Conservation (phyloP, 1,284 basidiomycete genomes). For the Porogramme epimiltina region DNA sequence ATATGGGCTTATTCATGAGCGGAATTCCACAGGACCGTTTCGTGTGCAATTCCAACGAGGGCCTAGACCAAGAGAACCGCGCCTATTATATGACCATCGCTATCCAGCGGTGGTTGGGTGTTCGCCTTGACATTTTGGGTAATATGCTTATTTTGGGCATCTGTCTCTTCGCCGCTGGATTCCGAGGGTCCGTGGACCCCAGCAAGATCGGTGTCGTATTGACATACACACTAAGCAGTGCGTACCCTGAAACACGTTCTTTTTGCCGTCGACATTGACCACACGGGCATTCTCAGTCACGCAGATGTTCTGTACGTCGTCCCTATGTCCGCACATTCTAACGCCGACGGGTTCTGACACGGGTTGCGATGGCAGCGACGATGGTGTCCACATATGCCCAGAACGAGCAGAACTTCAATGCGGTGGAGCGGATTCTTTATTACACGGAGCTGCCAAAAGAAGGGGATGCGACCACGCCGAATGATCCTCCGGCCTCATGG, state of each 20-base stretch:
- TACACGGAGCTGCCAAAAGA: constrained; percentile 58
- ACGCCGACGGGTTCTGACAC: background rate
- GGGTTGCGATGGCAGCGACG: constrained; percentile 45
- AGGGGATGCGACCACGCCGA: constrained; percentile 40
- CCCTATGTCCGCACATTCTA: too few relatives aligned
- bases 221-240: constrained; percentile 64
- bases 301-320: constrained; percentile 51
- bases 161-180: constrained; percentile 65
- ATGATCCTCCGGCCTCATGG: constrained; percentile 65
- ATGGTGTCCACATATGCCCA: constrained; percentile 59
- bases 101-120: constrained; percentile 63
- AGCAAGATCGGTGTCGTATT: constrained; percentile 63
- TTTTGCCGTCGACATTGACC: background rate
- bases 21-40: constrained; percentile 38
- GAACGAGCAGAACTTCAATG: constrained; percentile 74
- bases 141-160: constrained; percentile 76
- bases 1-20: background rate
- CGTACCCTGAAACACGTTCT: constrained; percentile 27
- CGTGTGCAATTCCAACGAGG: constrained; percentile 45
- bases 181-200: constrained; percentile 49
- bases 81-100: constrained; percentile 80
- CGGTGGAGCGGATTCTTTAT: constrained; percentile 66
- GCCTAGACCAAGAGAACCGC: constrained; percentile 64
- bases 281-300: constrained; percentile 43
- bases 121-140: constrained; percentile 69